These are phyloP conservation scores for Decorospora gaudefroyi DNA, from an alignment of 2,329 filamentous ascomycete species.

Conservation along the genomic window DNA sequence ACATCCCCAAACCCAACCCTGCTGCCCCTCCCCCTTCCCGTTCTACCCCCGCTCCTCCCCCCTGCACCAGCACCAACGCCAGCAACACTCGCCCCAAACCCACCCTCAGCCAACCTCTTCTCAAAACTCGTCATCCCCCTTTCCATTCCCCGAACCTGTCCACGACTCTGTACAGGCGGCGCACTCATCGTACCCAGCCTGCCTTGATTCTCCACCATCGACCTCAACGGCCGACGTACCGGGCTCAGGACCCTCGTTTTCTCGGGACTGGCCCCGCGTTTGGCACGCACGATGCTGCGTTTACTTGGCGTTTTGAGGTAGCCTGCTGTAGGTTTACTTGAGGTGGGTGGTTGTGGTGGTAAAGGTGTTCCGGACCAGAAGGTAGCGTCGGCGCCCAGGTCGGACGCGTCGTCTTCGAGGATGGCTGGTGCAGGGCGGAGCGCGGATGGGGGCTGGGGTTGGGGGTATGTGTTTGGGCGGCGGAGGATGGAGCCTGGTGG, in stretches of 20 bases:
- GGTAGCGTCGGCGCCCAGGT: conserved; percentile 13
- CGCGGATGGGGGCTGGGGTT: conserved; percentile 21
- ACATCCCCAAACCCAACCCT: conserved; percentile 13
- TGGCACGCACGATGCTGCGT: conserved; percentile 43
- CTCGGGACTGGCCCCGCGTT: conserved; percentile 37
- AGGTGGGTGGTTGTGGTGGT: conserved; percentile 22
- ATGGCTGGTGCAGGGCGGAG: conserved; percentile 23
- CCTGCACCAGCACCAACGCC: conserved; percentile 1
- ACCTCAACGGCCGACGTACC: conserved; percentile 3
- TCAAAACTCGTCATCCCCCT: conserved; percentile 42
- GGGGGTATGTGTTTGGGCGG: conserved; percentile 25
- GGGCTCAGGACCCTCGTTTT: conserved; percentile 20
- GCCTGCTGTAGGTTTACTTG: conserved; percentile 22
- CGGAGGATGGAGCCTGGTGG: conserved; percentile 13
- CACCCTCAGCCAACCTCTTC: conserved; percentile 37
- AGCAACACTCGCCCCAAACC: conserved; percentile 29
- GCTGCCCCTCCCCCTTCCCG: neutral
- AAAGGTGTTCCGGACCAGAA: conserved; percentile 40
- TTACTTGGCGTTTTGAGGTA: conserved; percentile 56
- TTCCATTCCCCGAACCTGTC: conserved; percentile 4
- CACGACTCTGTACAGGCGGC: conserved; percentile 27
- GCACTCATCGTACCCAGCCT: conserved; percentile 33
- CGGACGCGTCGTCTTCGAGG: conserved; percentile 23
- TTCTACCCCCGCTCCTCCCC: neutral
- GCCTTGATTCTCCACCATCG: conserved; percentile 2